phyloP scores from a whole-genome alignment of 2,329 filamentous ascomycete genomes.

The Aspergillus bombycis region DNA sequence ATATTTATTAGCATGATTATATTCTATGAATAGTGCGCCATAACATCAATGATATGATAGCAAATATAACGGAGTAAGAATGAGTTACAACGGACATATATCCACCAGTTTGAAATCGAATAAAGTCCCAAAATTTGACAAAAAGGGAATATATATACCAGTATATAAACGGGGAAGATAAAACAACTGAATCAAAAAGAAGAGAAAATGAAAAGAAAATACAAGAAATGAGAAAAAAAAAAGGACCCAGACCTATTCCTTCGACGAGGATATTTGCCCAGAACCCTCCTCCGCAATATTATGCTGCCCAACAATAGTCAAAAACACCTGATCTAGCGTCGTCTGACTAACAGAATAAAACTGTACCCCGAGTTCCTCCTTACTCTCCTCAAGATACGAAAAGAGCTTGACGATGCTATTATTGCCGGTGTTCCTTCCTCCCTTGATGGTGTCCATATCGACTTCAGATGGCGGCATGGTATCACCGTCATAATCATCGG shows the following conservation, averaged over 20 bases:
- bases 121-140: not conserved
- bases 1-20: slow-evolving; percentile 21
- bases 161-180: not conserved
- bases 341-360: slow-evolving; percentile 88
- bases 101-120: not conserved
- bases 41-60: not conserved
- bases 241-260: not conserved
- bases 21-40: not conserved
- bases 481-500: not conserved
- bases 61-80: not conserved
- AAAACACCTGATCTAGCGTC: slow-evolving; percentile 87
- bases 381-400: slow-evolving; percentile 71
- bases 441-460: not conserved
- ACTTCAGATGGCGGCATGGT: not conserved
- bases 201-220: not conserved
- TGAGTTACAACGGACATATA: not conserved
- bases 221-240: not conserved
- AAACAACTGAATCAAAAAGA: not conserved
- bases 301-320: slow-evolving; percentile 80
- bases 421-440: not conserved
- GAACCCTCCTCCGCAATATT: slow-evolving; percentile 72
- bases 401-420: slow-evolving; percentile 62
- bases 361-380: slow-evolving; percentile 70
- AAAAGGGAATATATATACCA: not conserved
- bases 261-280: not conserved